phyloP scores from a whole-genome alignment of 1,284 basidiomycete genomes.

The Malassezia sp. region DNA sequence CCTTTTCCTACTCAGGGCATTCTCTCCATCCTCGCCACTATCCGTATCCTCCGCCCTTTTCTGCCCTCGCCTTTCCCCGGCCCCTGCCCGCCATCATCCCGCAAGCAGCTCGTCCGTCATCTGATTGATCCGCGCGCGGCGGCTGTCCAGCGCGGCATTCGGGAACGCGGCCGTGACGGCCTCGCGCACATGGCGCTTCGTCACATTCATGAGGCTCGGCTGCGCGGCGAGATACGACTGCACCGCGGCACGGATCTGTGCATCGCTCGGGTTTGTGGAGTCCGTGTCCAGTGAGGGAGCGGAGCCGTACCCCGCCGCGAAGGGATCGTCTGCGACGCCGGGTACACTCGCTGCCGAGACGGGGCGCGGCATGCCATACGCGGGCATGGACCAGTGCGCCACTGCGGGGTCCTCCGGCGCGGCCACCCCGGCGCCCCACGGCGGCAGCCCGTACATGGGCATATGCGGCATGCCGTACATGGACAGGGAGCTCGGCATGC shows the following conservation, averaged over 20 bases:
- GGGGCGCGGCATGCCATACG: conserved; percentile 33
- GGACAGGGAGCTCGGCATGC: conserved; percentile 18
- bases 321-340: conserved; percentile 14
- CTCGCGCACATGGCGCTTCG: conserved; percentile 40
- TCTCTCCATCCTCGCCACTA: too few species aligned
- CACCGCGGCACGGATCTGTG: conserved; percentile 33
- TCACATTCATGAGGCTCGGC: conserved; percentile 40
- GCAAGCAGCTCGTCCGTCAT: conserved; percentile 41
- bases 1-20: too few species aligned
- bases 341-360: conserved; percentile 24
- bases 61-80: too few species aligned
- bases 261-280: conserved; percentile 19
- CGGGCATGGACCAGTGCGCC: too few species aligned
- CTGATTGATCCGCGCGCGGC: conserved; percentile 37
- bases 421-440: background rate
- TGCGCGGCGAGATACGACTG: conserved; percentile 38
- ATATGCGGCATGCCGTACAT: conserved; percentile 33
- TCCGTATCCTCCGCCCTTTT: too few species aligned
- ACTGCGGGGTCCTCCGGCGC: too few species aligned
- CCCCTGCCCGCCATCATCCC: too few species aligned
- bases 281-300: background rate
- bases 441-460: conserved; percentile 24
- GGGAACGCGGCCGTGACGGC: conserved; percentile 40
- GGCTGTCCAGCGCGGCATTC: conserved; percentile 30
- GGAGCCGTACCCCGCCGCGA: conserved; percentile 8